Evolutionary conservation across 768 basidiomycete genomes (phyloP), one percentile per base, ranked within the genome.

Genomic region (Cystoderma amianthinum): DNA sequence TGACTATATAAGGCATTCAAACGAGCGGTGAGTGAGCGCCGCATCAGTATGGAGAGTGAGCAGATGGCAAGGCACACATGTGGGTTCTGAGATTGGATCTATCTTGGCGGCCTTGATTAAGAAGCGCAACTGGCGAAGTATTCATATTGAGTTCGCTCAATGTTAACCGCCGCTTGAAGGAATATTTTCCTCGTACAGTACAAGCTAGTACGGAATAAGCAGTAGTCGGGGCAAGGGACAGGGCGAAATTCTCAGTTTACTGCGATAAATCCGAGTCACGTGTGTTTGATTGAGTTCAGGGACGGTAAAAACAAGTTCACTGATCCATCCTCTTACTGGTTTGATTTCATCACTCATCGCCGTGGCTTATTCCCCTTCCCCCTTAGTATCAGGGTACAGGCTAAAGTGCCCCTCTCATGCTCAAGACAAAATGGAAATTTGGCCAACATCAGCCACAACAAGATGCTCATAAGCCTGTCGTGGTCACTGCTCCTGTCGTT

Each of bases 351-450:
- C n/a, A n/a, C n/a, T n/a, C n/a, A n/a, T n/a, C n/a, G 4, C 41
- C 19, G 20, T 23, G 12, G 44, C 42, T 46, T 48, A 38, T 38
- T 30, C 42, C 36, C 39, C 22, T 39, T 32, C 46, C 32, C 39
- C 11, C 38, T 40, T 36, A 41, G 39, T 25, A 37, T 22, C 46
- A 19, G 32, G 18, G 16, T 19, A 34, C 21, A 15, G 42, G 32
- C n/a, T n/a, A n/a, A n/a, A 46, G 49, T 48, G 39, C 7, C 25
- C 18, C 34, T 36, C 34, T 36, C 7, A 68, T 68, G 67, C 59
- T 57, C 48, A 62, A 57, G 54, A 62, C 63, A 23, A 64, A 57
- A 55, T 64, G 64, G 62, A 66, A 63, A 39, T 60, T 60, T 40
- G 61, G 61, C 32, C 51, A 57, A 28, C 51, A 51, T 32, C 47